A percentile compares a stretch with the other conserved stretches of the same genome.
phyloP scores from a whole-genome alignment of 192 early-diverging fungal species.

The Gamsiella multidivaricata region DNA sequence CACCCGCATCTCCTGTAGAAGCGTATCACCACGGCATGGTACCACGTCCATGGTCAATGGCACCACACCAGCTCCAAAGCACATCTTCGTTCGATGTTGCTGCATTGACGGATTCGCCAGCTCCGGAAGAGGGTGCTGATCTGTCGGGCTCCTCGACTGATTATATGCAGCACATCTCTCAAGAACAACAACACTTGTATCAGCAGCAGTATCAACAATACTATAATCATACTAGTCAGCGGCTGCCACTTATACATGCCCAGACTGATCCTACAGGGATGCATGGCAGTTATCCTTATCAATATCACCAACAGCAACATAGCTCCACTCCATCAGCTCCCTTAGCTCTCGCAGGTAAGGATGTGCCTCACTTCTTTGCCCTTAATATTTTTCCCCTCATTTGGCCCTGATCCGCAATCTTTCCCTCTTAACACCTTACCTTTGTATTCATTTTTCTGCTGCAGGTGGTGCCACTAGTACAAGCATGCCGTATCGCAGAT shows the following conservation, averaged over 20 bases:
- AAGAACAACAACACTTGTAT: constrained; percentile 1
- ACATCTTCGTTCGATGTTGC: neutral
- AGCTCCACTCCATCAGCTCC: constrained; percentile 23
- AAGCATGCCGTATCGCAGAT: constrained; percentile 11
- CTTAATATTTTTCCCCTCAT: no score
- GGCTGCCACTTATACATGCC: neutral
- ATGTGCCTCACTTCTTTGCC: no score
- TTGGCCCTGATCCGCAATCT: no score
- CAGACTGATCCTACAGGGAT: neutral
- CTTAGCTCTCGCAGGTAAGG: constrained; percentile 1
- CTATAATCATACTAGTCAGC: neutral
- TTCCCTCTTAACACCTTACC: neutral
- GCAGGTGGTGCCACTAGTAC: no score
- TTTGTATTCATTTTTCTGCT: constrained; percentile 12
- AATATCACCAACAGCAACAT: constrained; percentile 15
- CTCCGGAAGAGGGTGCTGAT: constrained; percentile 7
- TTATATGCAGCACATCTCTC: constrained; percentile 24
- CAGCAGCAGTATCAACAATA: neutral
- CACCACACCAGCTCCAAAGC: neutral
- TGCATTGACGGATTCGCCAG: constrained; percentile 29
- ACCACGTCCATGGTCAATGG: neutral
- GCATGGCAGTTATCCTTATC: constrained; percentile 4
- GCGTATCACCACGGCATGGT: constrained; percentile 4
- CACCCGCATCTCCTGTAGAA: constrained; percentile 31
- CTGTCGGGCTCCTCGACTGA: constrained; percentile 10